These are phyloP conservation scores for Cladosporium sp. DNA, from an alignment of 2,329 filamentous ascomycete species.

Conservation along the genomic window DNA sequence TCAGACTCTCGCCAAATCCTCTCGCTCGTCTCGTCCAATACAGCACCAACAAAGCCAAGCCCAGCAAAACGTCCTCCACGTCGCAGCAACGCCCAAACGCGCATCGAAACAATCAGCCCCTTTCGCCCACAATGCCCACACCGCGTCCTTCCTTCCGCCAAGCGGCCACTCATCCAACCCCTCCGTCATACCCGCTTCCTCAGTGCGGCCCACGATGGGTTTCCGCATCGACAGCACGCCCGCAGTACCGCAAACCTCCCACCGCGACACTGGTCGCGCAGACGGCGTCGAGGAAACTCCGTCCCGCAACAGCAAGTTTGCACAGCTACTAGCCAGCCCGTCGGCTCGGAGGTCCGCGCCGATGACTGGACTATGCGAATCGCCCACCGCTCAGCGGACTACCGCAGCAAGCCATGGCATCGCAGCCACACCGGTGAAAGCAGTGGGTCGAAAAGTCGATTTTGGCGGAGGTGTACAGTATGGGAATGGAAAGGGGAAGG, in stretches of 20 bases:
- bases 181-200: conserved; percentile 8
- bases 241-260: neutral
- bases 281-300: conserved; percentile 39
- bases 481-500: neutral
- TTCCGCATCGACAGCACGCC: neutral
- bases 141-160: neutral
- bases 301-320: conserved; percentile 29
- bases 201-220: neutral
- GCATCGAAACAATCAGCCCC: neutral
- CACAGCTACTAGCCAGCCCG: neutral
- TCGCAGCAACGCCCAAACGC: conserved; percentile 3
- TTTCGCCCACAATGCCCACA: neutral
- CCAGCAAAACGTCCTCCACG: neutral
- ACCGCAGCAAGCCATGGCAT: conserved; percentile 7
- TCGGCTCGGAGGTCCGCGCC: neutral
- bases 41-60: neutral
- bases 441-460: neutral
- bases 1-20: conserved; percentile 16
- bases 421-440: conserved; percentile 15
- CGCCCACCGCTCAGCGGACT: conserved; percentile 18
- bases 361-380: conserved; percentile 14
- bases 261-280: conserved; percentile 17
- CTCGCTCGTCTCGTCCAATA: neutral
- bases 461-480: no score
- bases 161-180: neutral